A percentile compares a stretch with the other conserved stretches of the same genome.
phyloP scores from a whole-genome alignment of 768 basidiomycete species.

The Scleroderma bovista region DNA sequence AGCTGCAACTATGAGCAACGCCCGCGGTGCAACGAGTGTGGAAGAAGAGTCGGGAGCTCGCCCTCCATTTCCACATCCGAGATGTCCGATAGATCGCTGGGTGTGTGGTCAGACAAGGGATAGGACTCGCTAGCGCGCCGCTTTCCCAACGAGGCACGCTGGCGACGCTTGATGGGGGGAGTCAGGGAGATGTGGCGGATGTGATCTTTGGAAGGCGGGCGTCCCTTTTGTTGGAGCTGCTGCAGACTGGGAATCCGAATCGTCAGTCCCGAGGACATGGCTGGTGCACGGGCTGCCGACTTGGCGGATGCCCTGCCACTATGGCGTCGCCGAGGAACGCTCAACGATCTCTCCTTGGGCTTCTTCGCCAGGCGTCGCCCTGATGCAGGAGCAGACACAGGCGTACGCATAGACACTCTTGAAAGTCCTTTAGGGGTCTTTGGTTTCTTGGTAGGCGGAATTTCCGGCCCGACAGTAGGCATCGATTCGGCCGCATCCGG shows the following conservation, averaged over 20 bases:
- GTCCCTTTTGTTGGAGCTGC: conserved; percentile 11
- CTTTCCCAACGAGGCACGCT: conserved; percentile 12
- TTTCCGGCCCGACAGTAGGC: conserved; percentile 2
- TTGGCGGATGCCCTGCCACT: not conserved
- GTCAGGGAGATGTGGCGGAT: conserved; percentile 9
- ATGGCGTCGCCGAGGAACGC: not conserved
- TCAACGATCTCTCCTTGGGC: not conserved
- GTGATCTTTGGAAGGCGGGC: not conserved
- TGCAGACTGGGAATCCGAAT: conserved; percentile 9
- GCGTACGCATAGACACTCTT: not conserved
- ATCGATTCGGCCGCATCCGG: not conserved
- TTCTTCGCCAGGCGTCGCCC: not conserved
- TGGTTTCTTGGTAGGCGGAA: conserved; percentile 1
- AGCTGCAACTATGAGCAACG: conserved; percentile 7
- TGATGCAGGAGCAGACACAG: not conserved
- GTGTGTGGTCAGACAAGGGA: conserved; percentile 19
- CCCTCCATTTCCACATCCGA: conserved; percentile 18
- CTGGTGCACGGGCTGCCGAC: not conserved
- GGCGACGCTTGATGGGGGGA: conserved; percentile 17
- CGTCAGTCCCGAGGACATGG: conserved; percentile 6
- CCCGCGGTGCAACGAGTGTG: conserved; percentile 13
- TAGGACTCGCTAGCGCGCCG: conserved; percentile 15
- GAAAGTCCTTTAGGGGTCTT: not conserved
- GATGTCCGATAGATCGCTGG: conserved; percentile 22
- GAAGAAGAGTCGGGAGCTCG: conserved; percentile 19